A percentile compares a stretch with the other conserved stretches of the same genome.
Evolutionary conservation across 345 rosid species (phyloP).

Genomic region (Salix caprea): DNA sequence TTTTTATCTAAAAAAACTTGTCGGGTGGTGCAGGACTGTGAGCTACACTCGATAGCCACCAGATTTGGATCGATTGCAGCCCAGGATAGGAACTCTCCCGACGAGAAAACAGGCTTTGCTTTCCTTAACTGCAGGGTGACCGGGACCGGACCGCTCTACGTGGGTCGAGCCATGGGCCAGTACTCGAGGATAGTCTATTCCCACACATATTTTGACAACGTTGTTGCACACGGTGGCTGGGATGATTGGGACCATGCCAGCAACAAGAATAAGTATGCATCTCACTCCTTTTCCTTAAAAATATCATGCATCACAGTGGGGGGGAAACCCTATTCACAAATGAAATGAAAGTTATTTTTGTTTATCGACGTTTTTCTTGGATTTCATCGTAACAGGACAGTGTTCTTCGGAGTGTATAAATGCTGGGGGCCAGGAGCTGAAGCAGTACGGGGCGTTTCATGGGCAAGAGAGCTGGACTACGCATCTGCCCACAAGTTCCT

Average conservation of each 20-base stretch:
- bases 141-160: conserved; percentile 72
- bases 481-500: conserved; percentile 79
- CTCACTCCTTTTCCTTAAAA: background rate
- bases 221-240: conserved; percentile 96
- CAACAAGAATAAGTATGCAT: conserved; percentile 82
- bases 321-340: too few relatives aligned
- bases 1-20: background rate
- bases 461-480: conserved; percentile 83
- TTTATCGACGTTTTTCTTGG: too few relatives aligned
- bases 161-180: conserved; percentile 97
- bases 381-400: conserved; percentile 47
- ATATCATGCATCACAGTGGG: too few relatives aligned
- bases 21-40: conserved; percentile 62
- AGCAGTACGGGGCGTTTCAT: conserved; percentile 66
- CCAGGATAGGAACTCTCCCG: conserved; percentile 66
- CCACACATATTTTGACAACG: conserved; percentile 74
- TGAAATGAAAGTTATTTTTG: too few relatives aligned
- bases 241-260: conserved; percentile 92
- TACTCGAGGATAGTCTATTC: conserved; percentile 90
- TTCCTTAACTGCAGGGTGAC: conserved; percentile 74
- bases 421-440: conserved; percentile 89
- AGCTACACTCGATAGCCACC: conserved; percentile 83
- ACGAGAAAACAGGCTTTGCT: conserved; percentile 89
- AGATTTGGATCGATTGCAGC: conserved; percentile 94
- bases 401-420: conserved; percentile 79